phyloP scores from a whole-genome alignment of 2,329 filamentous ascomycete genomes.

The Phyllosticta citrichinensis region DNA sequence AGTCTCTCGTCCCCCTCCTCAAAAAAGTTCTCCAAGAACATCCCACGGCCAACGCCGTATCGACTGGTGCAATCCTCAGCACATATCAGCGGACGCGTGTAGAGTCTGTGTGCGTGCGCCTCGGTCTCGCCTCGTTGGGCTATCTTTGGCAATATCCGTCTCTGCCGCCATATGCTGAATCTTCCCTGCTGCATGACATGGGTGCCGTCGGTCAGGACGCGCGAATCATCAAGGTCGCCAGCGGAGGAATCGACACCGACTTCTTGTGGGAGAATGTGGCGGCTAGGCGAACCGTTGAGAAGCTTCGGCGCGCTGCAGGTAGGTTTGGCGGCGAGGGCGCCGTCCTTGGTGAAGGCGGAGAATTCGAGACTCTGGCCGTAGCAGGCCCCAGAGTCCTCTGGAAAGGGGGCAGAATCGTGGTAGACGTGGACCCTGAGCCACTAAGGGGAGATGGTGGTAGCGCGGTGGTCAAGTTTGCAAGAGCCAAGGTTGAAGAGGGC shows the following conservation, averaged over 20 bases:
- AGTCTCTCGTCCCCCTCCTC: slow-evolving; percentile 74
- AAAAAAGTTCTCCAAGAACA: slow-evolving; percentile 54
- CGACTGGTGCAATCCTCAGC: slow-evolving; percentile 83
- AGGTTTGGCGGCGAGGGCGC: slow-evolving; percentile 64
- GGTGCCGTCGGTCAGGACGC: slow-evolving; percentile 65
- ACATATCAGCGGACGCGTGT: slow-evolving; percentile 96
- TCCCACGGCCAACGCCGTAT: slow-evolving; percentile 76
- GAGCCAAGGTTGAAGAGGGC: slow-evolving; percentile 45
- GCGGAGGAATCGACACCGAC: slow-evolving; percentile 70
- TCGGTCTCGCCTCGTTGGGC: slow-evolving; percentile 73
- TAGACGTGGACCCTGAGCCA: slow-evolving; percentile 49
- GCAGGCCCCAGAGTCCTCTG: slow-evolving; percentile 68
- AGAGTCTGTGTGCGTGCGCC: slow-evolving; percentile 75
- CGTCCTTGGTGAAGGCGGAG: slow-evolving; percentile 82
- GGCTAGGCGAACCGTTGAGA: slow-evolving; percentile 36
- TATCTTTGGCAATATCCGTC: slow-evolving; percentile 88
- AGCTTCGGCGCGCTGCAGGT: slow-evolving; percentile 46
- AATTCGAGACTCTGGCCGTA: slow-evolving; percentile 88
- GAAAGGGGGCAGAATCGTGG: slow-evolving; percentile 55
- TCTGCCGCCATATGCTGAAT: slow-evolving; percentile 46
- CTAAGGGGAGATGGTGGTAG: slow-evolving; percentile 66
- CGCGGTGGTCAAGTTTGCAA: slow-evolving; percentile 56
- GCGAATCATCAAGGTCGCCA: slow-evolving; percentile 91
- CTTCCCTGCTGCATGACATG: slow-evolving; percentile 69
- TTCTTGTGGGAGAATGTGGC: slow-evolving; percentile 77